phyloP scores from a whole-genome alignment of 805 yeast genomes.

The Nakazawaea peltata region DNA sequence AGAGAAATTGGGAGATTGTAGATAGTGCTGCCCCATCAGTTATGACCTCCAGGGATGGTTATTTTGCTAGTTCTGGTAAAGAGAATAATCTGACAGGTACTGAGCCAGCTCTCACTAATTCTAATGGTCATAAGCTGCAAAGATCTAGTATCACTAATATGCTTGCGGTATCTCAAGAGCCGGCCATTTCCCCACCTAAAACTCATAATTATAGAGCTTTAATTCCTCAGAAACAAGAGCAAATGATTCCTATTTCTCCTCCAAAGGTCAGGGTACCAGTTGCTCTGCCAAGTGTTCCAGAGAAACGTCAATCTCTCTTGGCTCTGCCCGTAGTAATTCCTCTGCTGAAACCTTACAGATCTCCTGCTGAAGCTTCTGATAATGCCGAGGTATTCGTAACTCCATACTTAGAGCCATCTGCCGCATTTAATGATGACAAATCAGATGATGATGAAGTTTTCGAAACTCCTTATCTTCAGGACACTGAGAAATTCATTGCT shows the following conservation, averaged over 20 bases:
- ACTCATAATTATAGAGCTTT: background rate
- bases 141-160: background rate
- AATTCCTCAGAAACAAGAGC: background rate
- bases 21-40: background rate
- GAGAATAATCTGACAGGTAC: background rate
- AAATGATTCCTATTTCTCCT: background rate
- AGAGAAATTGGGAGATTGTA: constrained; percentile 18
- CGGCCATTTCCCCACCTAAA: background rate
- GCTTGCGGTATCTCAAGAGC: too few species aligned
- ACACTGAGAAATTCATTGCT: background rate
- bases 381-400: background rate
- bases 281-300: background rate
- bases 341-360: background rate
- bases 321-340: too few species aligned
- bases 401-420: background rate
- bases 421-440: background rate
- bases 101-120: too few species aligned
- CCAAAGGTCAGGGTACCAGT: background rate
- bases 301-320: background rate
- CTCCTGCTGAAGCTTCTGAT: background rate
- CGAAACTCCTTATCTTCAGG: background rate
- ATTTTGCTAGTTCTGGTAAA: too few species aligned
- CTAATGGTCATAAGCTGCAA: background rate
- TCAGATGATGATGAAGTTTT: background rate
- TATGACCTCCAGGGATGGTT: too few species aligned